Percentiles rank a stretch among this genome's conserved stretches.
These are phyloP conservation scores for Stachybotrys chartarum DNA, from an alignment of 2,329 filamentous ascomycete genomes.

Conservation along the genomic window DNA sequence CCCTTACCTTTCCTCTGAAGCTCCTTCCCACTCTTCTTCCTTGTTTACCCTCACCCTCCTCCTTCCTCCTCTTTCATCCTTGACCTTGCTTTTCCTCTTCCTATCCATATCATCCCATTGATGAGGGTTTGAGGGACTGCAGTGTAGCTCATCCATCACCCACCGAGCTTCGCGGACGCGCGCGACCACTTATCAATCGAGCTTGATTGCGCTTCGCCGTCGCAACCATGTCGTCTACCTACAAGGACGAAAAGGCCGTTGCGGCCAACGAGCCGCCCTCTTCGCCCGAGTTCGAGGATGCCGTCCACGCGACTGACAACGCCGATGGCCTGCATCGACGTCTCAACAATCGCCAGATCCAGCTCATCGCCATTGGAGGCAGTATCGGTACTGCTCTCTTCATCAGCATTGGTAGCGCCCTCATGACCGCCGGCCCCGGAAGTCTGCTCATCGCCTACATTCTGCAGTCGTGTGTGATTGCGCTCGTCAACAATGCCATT, in stretches of 20 bases:
- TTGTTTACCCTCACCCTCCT: not conserved
- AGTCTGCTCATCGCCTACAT: slow-evolving; percentile 53
- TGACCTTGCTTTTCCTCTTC: not conserved
- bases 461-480: slow-evolving; percentile 48
- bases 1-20: not conserved
- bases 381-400: slow-evolving; percentile 53
- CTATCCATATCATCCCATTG: not conserved
- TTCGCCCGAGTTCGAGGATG: slow-evolving; percentile 14
- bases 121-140: not conserved
- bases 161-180: too few species aligned
- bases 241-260: slow-evolving; percentile 20
- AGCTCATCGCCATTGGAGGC: slow-evolving; percentile 51
- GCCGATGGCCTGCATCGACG: slow-evolving; percentile 35
- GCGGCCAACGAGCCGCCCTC: slow-evolving; percentile 15
- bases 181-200: too few species aligned
- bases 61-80: not conserved
- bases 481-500: slow-evolving; percentile 56
- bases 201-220: not conserved
- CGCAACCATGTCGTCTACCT: slow-evolving; percentile 1
- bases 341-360: slow-evolving; percentile 48
- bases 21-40: not conserved
- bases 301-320: slow-evolving; percentile 20
- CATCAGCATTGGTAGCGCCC: slow-evolving; percentile 53
- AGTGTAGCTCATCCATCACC: not conserved
- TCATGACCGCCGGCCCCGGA: slow-evolving; percentile 33